These are phyloP conservation scores for Lactarius indigo DNA, from an alignment of 768 basidiomycete species.

Conservation along the genomic window DNA sequence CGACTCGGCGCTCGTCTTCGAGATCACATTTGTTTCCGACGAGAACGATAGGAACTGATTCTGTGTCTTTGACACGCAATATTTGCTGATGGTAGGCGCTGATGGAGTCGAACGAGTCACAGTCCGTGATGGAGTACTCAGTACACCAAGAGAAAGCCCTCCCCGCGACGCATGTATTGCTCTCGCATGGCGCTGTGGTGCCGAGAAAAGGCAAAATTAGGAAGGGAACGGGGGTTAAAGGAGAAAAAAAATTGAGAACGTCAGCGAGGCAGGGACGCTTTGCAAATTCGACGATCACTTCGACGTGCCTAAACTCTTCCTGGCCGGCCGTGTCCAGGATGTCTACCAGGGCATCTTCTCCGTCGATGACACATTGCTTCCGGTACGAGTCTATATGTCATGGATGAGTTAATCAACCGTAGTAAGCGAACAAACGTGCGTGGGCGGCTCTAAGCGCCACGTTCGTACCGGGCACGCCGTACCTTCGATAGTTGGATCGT, in stretches of 20 bases:
- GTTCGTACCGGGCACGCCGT: constrained; percentile 1
- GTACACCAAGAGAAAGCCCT: constrained; percentile 97
- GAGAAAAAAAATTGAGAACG: neutral
- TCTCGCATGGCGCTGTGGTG: constrained; percentile 87
- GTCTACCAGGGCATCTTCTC: constrained; percentile 93
- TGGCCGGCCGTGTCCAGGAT: constrained; percentile 97
- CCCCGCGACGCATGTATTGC: constrained; percentile 97
- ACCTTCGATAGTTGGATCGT: constrained; percentile 95
- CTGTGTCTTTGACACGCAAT: constrained; percentile 92
- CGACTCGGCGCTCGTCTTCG: constrained; percentile 92
- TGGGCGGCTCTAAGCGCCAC: neutral
- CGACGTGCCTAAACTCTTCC: constrained; percentile 92
- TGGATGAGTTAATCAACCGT: neutral
- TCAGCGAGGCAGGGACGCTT: neutral
- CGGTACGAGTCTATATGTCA: constrained; percentile 77
- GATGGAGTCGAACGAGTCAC: constrained; percentile 95
- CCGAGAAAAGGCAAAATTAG: neutral
- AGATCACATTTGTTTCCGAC: constrained; percentile 98
- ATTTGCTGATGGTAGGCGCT: constrained; percentile 95
- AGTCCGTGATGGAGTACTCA: constrained; percentile 97
- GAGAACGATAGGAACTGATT: constrained; percentile 89
- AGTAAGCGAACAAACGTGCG: constrained; percentile 18
- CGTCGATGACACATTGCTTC: constrained; percentile 95
- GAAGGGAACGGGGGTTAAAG: too few relatives aligned
- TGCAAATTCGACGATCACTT: neutral